These are phyloP conservation scores for Aspergillus bridgeri DNA, from an alignment of 495 filamentous ascomycete species.

Conservation along the genomic window DNA sequence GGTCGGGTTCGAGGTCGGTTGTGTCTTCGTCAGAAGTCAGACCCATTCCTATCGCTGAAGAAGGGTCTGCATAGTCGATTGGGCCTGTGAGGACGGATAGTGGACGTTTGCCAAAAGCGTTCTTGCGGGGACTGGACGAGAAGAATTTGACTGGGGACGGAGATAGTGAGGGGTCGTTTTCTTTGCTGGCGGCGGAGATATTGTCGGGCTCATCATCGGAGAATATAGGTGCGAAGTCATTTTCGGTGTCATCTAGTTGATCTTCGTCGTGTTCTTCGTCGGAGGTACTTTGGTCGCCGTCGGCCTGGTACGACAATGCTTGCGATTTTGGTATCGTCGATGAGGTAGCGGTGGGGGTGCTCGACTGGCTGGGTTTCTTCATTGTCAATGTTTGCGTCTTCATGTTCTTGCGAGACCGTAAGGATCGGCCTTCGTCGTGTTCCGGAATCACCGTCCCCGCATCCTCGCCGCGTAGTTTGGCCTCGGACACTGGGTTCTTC, in stretches of 20 bases:
- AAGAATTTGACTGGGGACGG: constrained; percentile 32
- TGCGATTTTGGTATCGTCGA: constrained; percentile 5
- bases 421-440: constrained; percentile 15
- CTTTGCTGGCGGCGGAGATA: constrained; percentile 37
- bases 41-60: constrained; percentile 7
- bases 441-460: constrained; percentile 22
- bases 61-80: constrained; percentile 25
- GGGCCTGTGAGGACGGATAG: constrained; percentile 37
- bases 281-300: constrained; percentile 1
- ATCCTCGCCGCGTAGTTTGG: constrained; percentile 59
- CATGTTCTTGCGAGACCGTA: constrained; percentile 25
- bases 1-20: not conserved
- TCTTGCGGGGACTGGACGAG: constrained; percentile 34
- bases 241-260: constrained; percentile 1
- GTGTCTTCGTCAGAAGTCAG: constrained; percentile 5
- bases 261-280: constrained; percentile 7
- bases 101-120: constrained; percentile 39
- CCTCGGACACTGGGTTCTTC: constrained; percentile 46
- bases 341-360: constrained; percentile 3
- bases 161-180: constrained; percentile 49
- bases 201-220: constrained; percentile 33
- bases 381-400: constrained; percentile 24
- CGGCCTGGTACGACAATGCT: constrained; percentile 4
- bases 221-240: not conserved
- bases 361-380: constrained; percentile 21